Evolutionary conservation across 768 basidiomycete species (phyloP).

Genomic region (Amylocystis lapponica): DNA sequence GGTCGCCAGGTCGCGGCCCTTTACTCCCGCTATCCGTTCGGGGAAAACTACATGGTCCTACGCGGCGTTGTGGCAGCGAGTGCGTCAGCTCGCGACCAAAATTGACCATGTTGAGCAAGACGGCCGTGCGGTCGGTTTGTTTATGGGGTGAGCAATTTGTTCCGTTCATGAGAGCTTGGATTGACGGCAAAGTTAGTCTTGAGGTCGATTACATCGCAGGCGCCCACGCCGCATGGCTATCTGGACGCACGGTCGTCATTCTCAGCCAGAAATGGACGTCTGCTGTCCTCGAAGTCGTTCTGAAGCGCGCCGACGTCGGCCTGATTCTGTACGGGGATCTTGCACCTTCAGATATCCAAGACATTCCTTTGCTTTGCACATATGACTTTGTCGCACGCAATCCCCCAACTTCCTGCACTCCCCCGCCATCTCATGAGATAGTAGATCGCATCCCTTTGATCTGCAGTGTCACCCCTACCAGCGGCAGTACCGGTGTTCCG

Average conservation of each 20-base stretch:
- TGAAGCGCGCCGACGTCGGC: conserved; percentile 17
- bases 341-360: conserved; percentile 9
- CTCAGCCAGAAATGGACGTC: conserved; percentile 26
- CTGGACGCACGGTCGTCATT: conserved; percentile 21
- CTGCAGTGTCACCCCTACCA: conserved; percentile 23
- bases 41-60: conserved; percentile 23
- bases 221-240: conserved; percentile 26
- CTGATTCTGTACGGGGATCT: conserved; percentile 19
- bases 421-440: conserved; percentile 15
- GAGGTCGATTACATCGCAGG: conserved; percentile 26
- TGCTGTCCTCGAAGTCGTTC: conserved; percentile 21
- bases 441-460: conserved; percentile 21
- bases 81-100: conserved; percentile 20
- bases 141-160: conserved; percentile 17
- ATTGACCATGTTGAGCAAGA: conserved; percentile 13
- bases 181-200: conserved; percentile 12
- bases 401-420: conserved; percentile 6
- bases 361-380: conserved; percentile 15
- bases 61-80: conserved; percentile 27
- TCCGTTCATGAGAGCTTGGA: no score
- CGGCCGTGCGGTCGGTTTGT: conserved; percentile 20
- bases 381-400: conserved; percentile 9
- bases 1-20: conserved; percentile 24
- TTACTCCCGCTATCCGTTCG: conserved; percentile 16
- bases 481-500: conserved; percentile 27